Percentiles rank a stretch among this genome's conserved stretches.
Conservation (phyloP, 2,329 filamentous ascomycete species). For the Chaetomium globosum region DNA sequence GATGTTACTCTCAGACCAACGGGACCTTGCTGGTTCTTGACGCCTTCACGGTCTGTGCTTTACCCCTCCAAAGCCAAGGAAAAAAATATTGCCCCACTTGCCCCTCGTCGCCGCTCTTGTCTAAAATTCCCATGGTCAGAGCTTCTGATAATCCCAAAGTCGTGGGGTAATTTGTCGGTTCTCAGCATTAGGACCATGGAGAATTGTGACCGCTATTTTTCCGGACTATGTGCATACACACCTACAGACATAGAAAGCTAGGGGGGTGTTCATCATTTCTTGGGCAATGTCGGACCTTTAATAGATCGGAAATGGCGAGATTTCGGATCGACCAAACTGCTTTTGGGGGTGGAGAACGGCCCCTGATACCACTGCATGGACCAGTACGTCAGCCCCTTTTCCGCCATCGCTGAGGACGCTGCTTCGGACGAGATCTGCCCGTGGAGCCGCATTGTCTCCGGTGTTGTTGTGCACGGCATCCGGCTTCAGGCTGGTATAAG, state of each 20-base stretch:
- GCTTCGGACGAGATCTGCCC: not conserved
- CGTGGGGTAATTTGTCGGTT: conserved; percentile 1
- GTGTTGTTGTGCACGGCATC: not conserved
- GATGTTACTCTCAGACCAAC: not conserved
- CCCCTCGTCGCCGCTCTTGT: conserved; percentile 35
- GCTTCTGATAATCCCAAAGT: not conserved
- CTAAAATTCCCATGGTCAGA: conserved; percentile 1
- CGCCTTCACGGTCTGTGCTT: conserved; percentile 30
- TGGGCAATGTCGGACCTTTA: conserved; percentile 7
- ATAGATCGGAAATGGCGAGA: conserved; percentile 11
- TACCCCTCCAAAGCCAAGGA: conserved; percentile 35
- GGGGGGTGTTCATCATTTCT: not conserved
- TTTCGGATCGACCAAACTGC: conserved; percentile 25
- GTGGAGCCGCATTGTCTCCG: conserved; percentile 4
- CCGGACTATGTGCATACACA: too few relatives aligned
- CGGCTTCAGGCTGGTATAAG: conserved; percentile 26
- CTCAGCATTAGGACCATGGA: not conserved
- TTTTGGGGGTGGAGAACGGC: conserved; percentile 20
- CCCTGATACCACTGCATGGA: conserved; percentile 23
- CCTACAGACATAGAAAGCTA: not conserved
- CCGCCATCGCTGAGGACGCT: conserved; percentile 7
- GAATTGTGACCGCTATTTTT: not conserved
- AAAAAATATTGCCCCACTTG: conserved; percentile 33
- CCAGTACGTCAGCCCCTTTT: conserved; percentile 15
- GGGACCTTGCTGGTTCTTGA: not conserved